Evolutionary conservation across 2,329 filamentous ascomycete genomes (phyloP), one percentile per base, ranked within the genome.

Genomic region (Zymoseptoria brevis): DNA sequence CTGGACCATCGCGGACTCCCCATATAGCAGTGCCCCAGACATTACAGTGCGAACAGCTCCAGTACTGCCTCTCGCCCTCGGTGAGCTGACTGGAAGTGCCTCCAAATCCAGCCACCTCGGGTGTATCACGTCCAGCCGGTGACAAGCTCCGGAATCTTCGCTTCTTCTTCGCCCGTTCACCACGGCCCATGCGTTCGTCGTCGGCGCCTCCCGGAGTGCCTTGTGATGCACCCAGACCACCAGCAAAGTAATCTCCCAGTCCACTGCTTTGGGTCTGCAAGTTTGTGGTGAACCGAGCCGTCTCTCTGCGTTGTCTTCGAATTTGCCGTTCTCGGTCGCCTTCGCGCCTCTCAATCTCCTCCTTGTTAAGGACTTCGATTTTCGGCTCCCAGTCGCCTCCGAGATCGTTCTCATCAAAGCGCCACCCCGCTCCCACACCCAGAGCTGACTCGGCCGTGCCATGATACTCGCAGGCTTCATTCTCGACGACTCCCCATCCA

Each of bases 301-400:
- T 97, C 74, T 99, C 94, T 71, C 94, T 83, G 58, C 94, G 83
- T 63, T 96, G 77, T 60, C 94, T 83, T 60, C 94, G 83, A 48
- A 96, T 88, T 74, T 97, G 90, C 57, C 94, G 82, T 75, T 99
- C 94, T 50, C 94, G 84, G 71, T 99, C 94, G 55, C 90, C 90
- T 74, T 99, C 94, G 26, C 94, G 85, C 77, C 96, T 96, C 75
- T 99, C 94, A 57, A 99, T 97, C 71, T 99, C 94, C 68, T 99
- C 94, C 68, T 96, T 96, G 48, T 87, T 92, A 1, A 99, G 77
- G 0, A 78, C 75, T 65, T 81, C 79, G 19, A 81, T 75, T 63
- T 79, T 79, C 1, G 79, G 79, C 62, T 80, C 78, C 79, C 79
- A 81, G 52, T 79, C 78, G 45, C 73, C 73, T 50, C 77, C 92